Evolutionary conservation across 1,139 yeast genomes (phyloP), one percentile per base, ranked within the genome.

Genomic region (Lodderomyces orthopsilosis): DNA sequence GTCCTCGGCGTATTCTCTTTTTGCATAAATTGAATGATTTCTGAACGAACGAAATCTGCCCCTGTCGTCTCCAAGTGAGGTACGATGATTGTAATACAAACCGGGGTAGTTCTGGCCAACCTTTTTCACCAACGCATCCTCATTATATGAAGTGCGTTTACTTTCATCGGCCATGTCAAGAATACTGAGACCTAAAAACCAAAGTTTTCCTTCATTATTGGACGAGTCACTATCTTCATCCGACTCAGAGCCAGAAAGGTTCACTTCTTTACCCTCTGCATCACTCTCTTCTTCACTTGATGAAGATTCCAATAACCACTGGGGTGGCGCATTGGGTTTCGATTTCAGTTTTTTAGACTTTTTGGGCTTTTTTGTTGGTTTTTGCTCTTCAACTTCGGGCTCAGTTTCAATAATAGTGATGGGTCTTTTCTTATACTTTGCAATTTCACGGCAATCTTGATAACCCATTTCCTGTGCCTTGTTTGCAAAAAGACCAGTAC

Each of bases 401-500:
- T 19, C 26, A 24, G 41, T 37, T 24, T 22, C 27, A 10, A 24
- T 22, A 3, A 23, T 14, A 15, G 37, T 35, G 6, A 38, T 14
- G 13, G 45, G 45, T 19, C 28, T 38, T 30, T 39, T 35, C 28
- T 36, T 39, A 15, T 22, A 33, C 21, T 39, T 39, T 10, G 15
- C 32, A 33, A 21, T 27, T 19, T 39, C 15, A 34, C 41, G 43
- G 33, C 43, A 43, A 15, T 37, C 40, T 19, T 41, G 40, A 28
- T 45, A 26, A 8, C 35, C 41, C 26, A 27, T 19, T n/a, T 38
- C 41, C 15, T 38, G 35, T 10, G 30, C 43, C 32, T 46, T 46
- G 22, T 42, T 43, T 5, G 49, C 49, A 38, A 44, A 46, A 9
- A 46, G 3, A 5, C 49, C 49, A 6, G 47, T 40, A 35, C 44